Evolutionary conservation across 2,329 filamentous ascomycete species (phyloP), one percentile per base, ranked within the genome.

Genomic region (Exophiala viscosa): DNA sequence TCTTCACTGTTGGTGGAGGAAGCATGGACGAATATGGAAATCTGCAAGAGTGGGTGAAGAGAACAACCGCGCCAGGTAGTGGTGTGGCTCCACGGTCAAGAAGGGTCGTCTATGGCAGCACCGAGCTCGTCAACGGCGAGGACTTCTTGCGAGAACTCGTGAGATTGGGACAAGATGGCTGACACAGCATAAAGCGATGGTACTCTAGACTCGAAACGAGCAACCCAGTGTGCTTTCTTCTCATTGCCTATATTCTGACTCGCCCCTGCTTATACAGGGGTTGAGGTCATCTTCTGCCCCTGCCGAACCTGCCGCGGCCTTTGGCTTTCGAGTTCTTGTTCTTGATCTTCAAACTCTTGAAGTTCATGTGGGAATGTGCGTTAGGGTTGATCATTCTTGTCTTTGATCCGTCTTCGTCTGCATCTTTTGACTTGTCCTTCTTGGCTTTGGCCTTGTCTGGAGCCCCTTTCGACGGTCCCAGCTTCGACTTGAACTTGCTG

Each of bases 11-110:
- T 2, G 93, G 93, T 3, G 93, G 95, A 42, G 93, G 93, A 38
- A 96, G 90, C 67, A 97, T 99, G 88, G 93, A 99, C 63, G 93
- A 99, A 69, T 99, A 97, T 68, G 92, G 91, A 15, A 99, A 99
- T 70, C 69, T 99, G 67, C 90, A 96, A 68, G 93, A 97, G 67
- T 99, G 93, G 93, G 90, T 92, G 4, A 84, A 83, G 69, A 80
- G 92, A 60, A 90, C 89, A 3, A 77, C 78, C 43, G 83, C 83
- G 11, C 72, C 72, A 33, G 76, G 75, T 38, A 73, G 71, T 28
- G 62, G 64, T n/a, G 62, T 66, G 5, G 72, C 75, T 5, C 80
- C 83, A 7, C 79, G 82, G 17, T 86, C 83, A 69, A 87, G 88
- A 71, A 80, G 90, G 59, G 87, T 99, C 8, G 88, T 97, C 1